Evolutionary conservation across 2,329 filamentous ascomycete genomes (phyloP).

Genomic region (Colletotrichum sidae): DNA sequence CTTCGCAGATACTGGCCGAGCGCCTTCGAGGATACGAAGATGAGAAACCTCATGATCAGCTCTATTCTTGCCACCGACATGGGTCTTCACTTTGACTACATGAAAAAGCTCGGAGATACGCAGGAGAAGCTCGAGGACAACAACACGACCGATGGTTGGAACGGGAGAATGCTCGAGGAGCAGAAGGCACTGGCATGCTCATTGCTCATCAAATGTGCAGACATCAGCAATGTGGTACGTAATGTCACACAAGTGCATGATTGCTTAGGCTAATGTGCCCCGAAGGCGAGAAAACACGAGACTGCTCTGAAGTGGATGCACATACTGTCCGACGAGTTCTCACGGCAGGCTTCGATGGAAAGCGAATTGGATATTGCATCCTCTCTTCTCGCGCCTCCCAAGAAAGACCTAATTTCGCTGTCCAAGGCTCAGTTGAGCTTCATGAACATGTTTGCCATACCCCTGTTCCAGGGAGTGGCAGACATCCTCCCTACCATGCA

Average conservation of each 20-base stretch:
- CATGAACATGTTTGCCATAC: slow-evolving; percentile 95
- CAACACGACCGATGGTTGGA: slow-evolving; percentile 78
- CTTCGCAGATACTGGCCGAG: slow-evolving; percentile 91
- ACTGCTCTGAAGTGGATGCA: slow-evolving; percentile 90
- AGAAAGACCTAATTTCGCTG: slow-evolving; percentile 85
- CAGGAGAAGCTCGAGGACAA: slow-evolving; percentile 81
- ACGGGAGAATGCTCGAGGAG: slow-evolving; percentile 78
- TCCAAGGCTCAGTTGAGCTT: slow-evolving; percentile 92
- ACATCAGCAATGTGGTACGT: slow-evolving; percentile 97
- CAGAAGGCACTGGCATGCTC: slow-evolving; percentile 87
- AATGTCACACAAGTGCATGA: neutral
- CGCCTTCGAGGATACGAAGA: slow-evolving; percentile 80
- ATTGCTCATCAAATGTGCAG: slow-evolving; percentile 95
- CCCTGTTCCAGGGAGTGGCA: slow-evolving; percentile 88
- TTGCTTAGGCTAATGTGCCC: slow-evolving; percentile 38
- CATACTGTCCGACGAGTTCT: slow-evolving; percentile 95
- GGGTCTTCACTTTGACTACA: slow-evolving; percentile 97
- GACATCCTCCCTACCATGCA: slow-evolving; percentile 87
- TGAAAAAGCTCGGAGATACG: slow-evolving; percentile 85
- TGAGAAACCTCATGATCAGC: slow-evolving; percentile 93
- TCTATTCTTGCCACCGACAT: slow-evolving; percentile 98
- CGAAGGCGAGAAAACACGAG: slow-evolving; percentile 83
- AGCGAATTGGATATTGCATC: slow-evolving; percentile 87
- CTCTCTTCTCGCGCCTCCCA: slow-evolving; percentile 85
- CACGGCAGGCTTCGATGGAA: slow-evolving; percentile 93